These are phyloP conservation scores for Metahyphopichia silvanorum DNA, from an alignment of 805 yeast genomes.

Conservation along the genomic window DNA sequence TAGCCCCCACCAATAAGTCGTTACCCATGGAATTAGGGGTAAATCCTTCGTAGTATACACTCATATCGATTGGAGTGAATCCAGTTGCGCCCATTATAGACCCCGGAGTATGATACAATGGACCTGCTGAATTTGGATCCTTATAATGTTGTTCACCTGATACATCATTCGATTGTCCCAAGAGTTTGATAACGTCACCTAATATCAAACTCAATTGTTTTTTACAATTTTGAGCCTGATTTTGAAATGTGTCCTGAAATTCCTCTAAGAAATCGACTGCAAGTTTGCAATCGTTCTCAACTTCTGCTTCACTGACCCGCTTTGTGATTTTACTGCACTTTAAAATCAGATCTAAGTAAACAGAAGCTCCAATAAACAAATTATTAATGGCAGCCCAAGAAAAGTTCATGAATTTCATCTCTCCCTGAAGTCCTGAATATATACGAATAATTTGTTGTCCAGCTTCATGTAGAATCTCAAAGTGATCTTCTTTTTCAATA, in stretches of 20 bases:
- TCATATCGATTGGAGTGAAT: too few species aligned
- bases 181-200: background rate
- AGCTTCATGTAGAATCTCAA: slow-evolving; percentile 5
- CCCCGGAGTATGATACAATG: too few species aligned
- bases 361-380: slow-evolving; percentile 7
- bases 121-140: too few species aligned
- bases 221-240: slow-evolving; percentile 2
- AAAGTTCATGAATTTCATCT: slow-evolving; percentile 8
- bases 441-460: slow-evolving; percentile 10
- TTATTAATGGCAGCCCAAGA: slow-evolving; percentile 15
- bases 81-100: too few species aligned
- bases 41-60: too few species aligned
- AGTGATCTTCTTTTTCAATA: slow-evolving; percentile 5
- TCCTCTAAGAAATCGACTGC: slow-evolving; percentile 2
- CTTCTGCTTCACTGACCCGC: background rate
- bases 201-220: background rate
- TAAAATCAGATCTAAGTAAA: slow-evolving; percentile 9
- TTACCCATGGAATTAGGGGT: too few species aligned
- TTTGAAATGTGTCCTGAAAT: slow-evolving; percentile 3
- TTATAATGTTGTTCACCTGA: too few species aligned
- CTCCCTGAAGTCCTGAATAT: slow-evolving; percentile 5
- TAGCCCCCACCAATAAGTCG: too few species aligned
- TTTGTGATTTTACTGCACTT: slow-evolving; percentile 3
- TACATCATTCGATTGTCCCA: too few species aligned
- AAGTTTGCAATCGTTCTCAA: background rate